phyloP scores from a whole-genome alignment of 1,139 yeast genomes.

The Magnusiomyces suaveolens region DNA sequence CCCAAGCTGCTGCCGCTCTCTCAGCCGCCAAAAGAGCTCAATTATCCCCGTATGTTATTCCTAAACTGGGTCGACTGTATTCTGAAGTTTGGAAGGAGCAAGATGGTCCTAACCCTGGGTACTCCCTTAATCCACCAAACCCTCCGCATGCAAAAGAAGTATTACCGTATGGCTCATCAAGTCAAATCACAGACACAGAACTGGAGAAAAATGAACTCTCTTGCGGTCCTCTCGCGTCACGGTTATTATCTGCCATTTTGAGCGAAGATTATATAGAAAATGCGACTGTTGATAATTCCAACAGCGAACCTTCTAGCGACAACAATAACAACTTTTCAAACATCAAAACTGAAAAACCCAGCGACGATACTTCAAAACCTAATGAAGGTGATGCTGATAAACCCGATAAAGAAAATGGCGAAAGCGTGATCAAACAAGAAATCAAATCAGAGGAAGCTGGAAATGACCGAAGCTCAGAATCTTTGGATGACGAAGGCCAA shows the following conservation, averaged over 20 bases:
- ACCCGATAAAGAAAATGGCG: slow-evolving; percentile 4
- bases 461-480: background rate
- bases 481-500: slow-evolving; percentile 2
- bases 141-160: slow-evolving; percentile 14
- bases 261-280: slow-evolving; percentile 37
- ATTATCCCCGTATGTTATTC: slow-evolving; percentile 43
- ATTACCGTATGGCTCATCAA: slow-evolving; percentile 42
- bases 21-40: slow-evolving; percentile 23
- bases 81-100: slow-evolving; percentile 82
- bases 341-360: slow-evolving; percentile 9
- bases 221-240: slow-evolving; percentile 85
- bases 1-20: slow-evolving; percentile 19
- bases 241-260: slow-evolving; percentile 72
- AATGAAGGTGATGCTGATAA: background rate
- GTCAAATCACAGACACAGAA: slow-evolving; percentile 49
- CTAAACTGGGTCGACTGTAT: slow-evolving; percentile 75
- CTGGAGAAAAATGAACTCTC: slow-evolving; percentile 61
- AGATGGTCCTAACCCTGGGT: slow-evolving; percentile 42
- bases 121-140: slow-evolving; percentile 27
- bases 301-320: background rate
- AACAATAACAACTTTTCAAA: background rate
- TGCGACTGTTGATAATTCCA: slow-evolving; percentile 41
- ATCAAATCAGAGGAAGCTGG: slow-evolving; percentile 7
- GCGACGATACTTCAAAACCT: slow-evolving; percentile 11
- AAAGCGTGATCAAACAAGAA: slow-evolving; percentile 20